Base-by-base conservation (phyloP, 495 filamentous ascomycete genomes). In the Penicillium turbatum region DNA sequence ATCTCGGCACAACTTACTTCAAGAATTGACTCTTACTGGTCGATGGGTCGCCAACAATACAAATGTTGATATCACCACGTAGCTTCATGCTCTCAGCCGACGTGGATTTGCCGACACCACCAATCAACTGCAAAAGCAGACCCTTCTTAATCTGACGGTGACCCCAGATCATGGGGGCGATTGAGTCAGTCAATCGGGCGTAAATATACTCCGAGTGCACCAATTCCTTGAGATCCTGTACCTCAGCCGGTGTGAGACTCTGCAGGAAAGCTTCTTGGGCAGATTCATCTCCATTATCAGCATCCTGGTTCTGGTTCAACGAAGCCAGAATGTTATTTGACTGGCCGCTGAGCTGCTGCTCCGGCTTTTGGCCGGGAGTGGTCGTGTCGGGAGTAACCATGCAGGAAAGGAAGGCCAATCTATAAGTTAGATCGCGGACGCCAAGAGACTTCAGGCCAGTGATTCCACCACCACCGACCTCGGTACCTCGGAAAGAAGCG, bases 131-230 rank as follows among this genome's bases (percentile, higher is more conserved):
- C 21, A 99, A 76, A 3, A 99, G 82, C 9, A 99, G 75, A 17
- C 93, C 93, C 66, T 99, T 99, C 74, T 99, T 99, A 59, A 99
- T 91, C 49, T 96, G 88, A 41, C 93, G 88, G 67, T 99, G 93
- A 26, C 93, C 93, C 62, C 95, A 99, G 5, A 97, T 90, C 78
- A 92, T 97, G 2, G 93, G 93, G 1, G 93, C 93, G n/a, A 99
- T 79, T 0, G 90, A 96, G 62, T 97, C 87, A 16, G 97, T 90
- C 10, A 99, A 73, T n/a, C 91, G 83, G 43, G 84, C 82, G 70
- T 97, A 99, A 58, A 97, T 96, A 70, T 95, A 91, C 37, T 95
- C 90, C 43, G 86, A 90, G 67, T 97, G 91, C 13, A 97, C 95
- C 82, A 99, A 90, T 54, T 82, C 76, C 69, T 91, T 86, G 48